phyloP scores from a whole-genome alignment of 805 yeast species.

The Starmerella asiatica region DNA sequence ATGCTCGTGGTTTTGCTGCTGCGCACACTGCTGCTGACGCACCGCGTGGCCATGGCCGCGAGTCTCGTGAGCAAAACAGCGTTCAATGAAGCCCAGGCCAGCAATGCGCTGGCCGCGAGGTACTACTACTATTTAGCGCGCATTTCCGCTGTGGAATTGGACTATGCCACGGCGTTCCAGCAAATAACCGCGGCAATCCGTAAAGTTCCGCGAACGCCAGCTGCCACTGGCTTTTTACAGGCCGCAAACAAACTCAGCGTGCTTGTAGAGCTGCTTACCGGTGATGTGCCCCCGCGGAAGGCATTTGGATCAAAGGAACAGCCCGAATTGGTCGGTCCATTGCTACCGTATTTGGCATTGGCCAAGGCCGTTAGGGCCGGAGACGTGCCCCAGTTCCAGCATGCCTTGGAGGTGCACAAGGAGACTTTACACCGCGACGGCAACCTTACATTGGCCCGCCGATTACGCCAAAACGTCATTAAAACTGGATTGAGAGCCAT shows the following conservation, averaged over 20 bases:
- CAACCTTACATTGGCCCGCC: constrained; percentile 67
- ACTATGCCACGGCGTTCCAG: constrained; percentile 81
- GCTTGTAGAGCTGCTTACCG: constrained; percentile 82
- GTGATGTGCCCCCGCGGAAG: constrained; percentile 87
- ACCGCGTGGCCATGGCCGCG: constrained; percentile 76
- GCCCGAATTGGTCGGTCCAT: constrained; percentile 41
- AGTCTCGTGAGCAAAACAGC: constrained; percentile 79
- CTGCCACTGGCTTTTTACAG: constrained; percentile 77
- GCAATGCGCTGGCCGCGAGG: constrained; percentile 81
- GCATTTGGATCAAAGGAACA: constrained; percentile 45
- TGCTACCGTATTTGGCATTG: constrained; percentile 72
- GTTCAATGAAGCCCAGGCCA: constrained; percentile 64
- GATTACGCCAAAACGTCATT: constrained; percentile 91
- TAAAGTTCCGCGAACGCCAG: constrained; percentile 83
- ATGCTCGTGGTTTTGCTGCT: constrained; percentile 71
- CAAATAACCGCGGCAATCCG: constrained; percentile 88
- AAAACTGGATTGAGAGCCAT: constrained; percentile 94
- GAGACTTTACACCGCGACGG: constrained; percentile 56
- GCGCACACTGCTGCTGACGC: constrained; percentile 62
- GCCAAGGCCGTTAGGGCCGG: constrained; percentile 89
- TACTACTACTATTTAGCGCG: constrained; percentile 84
- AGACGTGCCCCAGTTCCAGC: constrained; percentile 67
- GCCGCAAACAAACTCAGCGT: constrained; percentile 79
- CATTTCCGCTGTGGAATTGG: constrained; percentile 80
- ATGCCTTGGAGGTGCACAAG: constrained; percentile 52